Base-by-base conservation (phyloP, 176 grass and related monocot genomes). In the maize (Zea mays) region DNA sequence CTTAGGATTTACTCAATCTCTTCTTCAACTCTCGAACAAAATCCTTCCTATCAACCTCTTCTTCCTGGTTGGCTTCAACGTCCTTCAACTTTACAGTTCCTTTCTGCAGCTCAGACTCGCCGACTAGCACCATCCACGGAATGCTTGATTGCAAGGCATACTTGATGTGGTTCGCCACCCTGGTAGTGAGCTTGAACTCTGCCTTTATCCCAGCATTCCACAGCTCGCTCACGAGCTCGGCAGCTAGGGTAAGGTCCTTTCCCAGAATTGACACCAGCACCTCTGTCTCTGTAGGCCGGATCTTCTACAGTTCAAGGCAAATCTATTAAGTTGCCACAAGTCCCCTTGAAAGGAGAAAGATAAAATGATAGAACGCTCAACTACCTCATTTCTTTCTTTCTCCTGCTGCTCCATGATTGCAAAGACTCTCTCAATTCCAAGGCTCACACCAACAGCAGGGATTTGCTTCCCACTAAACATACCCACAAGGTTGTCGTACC, bases 401-500 rank as follows among this genome's bases (percentile, higher is more conserved):
- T 94, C 96, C 46, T 88, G 90, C 61, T 99, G 88, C 78, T 99
- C 96, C 90, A 95, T 93, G 77, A 99, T 89, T 75, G 96, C 75
- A 33, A 99, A 99, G 41, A 99, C 96, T 60, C 96, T 84, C 78
- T 99, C 96, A 61, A 99, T 99, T 76, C 96, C 96, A 66, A 95
- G 96, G 84, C 96, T 99, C 3, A 99, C 90, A 46, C 96, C 96
- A 38, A 99, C 96, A 65, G 96, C 92, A 72, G 96, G 92, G 58
- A 99, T 92, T 81, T 89, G 88, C 75, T 95, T 95, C 38, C 90
- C 88, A 6, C 96, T 99, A 73, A 99, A 99, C 92, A 99, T 99
- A 58, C 96, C 96, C 1, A 93, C 92, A 54, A 99, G 88, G 43
- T 95, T 95, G 78, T 93, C 92, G 10, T 99, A 99, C 58, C 92